These are phyloP conservation scores for Ceratocystiopsis sp. DNA, from an alignment of 2,329 filamentous ascomycete species.

Conservation along the genomic window DNA sequence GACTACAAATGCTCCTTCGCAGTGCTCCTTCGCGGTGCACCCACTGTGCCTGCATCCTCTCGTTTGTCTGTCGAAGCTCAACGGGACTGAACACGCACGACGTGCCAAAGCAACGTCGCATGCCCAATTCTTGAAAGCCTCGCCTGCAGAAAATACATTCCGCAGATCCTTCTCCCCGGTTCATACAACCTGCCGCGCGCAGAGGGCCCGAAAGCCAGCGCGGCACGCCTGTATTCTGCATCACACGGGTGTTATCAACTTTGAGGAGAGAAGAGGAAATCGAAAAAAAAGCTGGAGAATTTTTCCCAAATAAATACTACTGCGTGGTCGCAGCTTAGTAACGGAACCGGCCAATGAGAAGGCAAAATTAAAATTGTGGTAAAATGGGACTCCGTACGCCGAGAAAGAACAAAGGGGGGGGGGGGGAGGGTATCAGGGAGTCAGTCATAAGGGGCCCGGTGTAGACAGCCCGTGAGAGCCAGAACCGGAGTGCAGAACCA, in stretches of 20 bases:
- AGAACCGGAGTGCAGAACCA: too few species aligned
- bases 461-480: too few species aligned
- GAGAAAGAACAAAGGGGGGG: too few species aligned
- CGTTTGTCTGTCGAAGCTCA: conserved; percentile 33
- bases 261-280: conserved; percentile 26
- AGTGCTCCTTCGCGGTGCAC: conserved; percentile 15
- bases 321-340: too few species aligned
- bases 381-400: too few species aligned
- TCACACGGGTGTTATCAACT: conserved; percentile 35
- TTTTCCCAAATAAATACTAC: too few species aligned
- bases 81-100: conserved; percentile 42
- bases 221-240: conserved; percentile 38
- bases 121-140: conserved; percentile 49
- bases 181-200: conserved; percentile 35
- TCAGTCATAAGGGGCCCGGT: too few species aligned
- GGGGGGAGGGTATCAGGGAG: too few species aligned
- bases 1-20: too few species aligned
- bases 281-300: too few species aligned
- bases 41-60: not conserved
- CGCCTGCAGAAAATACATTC: conserved; percentile 15
- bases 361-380: too few species aligned
- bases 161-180: conserved; percentile 35
- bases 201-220: conserved; percentile 17
- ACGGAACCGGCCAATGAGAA: too few species aligned
- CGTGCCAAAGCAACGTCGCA: conserved; percentile 19